Evolutionary conservation across 2,329 filamentous ascomycete species (phyloP).

Genomic region (Helminthosporium solani): DNA sequence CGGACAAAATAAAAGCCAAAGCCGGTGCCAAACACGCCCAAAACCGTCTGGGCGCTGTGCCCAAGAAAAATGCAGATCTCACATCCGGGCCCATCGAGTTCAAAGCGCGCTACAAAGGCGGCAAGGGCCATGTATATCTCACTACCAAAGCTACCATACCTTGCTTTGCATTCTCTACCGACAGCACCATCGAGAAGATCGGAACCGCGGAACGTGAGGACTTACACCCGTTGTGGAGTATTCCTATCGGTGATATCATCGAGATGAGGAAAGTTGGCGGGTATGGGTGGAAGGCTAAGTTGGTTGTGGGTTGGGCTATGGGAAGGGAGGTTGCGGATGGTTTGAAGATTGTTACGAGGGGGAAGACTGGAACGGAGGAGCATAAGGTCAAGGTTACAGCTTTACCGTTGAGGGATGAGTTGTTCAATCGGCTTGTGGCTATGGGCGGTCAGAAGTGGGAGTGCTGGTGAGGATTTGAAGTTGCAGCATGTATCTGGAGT

Average conservation of each 20-base stretch:
- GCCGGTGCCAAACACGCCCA: conserved; percentile 62
- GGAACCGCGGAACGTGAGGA: conserved; percentile 52
- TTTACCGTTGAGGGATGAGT: conserved; percentile 68
- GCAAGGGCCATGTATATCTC: conserved; percentile 72
- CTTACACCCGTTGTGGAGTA: conserved; percentile 63
- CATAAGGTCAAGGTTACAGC: conserved; percentile 65
- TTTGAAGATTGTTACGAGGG: conserved; percentile 63
- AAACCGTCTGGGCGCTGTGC: conserved; percentile 70
- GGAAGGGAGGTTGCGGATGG: conserved; percentile 74
- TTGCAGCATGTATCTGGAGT: neutral
- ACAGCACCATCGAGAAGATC: conserved; percentile 50
- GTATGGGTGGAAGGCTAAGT: conserved; percentile 79
- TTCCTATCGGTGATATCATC: conserved; percentile 68
- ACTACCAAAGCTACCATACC: conserved; percentile 66
- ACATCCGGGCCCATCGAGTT: conserved; percentile 73
- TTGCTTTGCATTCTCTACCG: conserved; percentile 64
- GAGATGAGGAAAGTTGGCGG: conserved; percentile 80
- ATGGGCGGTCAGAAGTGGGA: conserved; percentile 85
- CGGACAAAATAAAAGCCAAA: conserved; percentile 70
- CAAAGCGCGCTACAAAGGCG: conserved; percentile 67
- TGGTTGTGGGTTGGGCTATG: conserved; percentile 78
- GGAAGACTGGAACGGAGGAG: neutral
- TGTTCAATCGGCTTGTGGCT: conserved; percentile 76
- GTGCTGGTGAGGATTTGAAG: conserved; percentile 56
- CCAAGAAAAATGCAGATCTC: conserved; percentile 46